Evolutionary conservation across 2,329 filamentous ascomycete species (phyloP), one percentile per base, ranked within the genome.

Genomic region (Fusarium sp.): DNA sequence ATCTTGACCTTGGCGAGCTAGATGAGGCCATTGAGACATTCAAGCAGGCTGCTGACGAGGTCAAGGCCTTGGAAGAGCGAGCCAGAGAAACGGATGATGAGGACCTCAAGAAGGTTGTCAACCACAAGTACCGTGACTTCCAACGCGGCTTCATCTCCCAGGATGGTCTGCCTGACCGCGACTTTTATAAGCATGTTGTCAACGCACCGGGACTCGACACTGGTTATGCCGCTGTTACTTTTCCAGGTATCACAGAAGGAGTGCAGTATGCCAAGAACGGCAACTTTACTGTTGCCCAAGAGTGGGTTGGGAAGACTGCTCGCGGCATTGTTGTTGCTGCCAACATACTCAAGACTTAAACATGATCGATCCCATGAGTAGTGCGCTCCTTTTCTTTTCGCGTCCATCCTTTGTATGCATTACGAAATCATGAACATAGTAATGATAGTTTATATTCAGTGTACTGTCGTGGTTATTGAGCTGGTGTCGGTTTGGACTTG

Each of bases 201-300:
- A 83, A 81, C 8, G 83, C 83, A 0, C 83, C 83, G 0, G 83
- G 83, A 0, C 54, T 82, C 1, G 83, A 84, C 42, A 85, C 83
- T 1, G 74, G 83, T 36, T 85, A 83, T 23, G 77, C 79, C 0
- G 77, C 80, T 6, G 79, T 78, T 0, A 78, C 80, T 0, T 82
- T 81, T 57, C 80, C 88, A 13, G 89, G 89, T 23, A 88, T 92
- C 71, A 89, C 89, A 76, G 89, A 90, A 6, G 91, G 90, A 55
- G 85, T 89, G 1, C 85, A 89, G 68, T 86, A 86, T 53, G 87
- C 74, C 2, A 65, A 78, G 11, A 58, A 63, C 4, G 62, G 67
- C 9, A 61, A 73, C 33, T 72, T 77, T 13, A 70, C 72, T 0
- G 51, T 74, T 10, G 79, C 79, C 0, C 59, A 76, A 13, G 77